Percentiles rank a stretch among this genome's conserved stretches.
Evolutionary conservation across 2,329 filamentous ascomycete species (phyloP).

Genomic region (Penicillium sp.): DNA sequence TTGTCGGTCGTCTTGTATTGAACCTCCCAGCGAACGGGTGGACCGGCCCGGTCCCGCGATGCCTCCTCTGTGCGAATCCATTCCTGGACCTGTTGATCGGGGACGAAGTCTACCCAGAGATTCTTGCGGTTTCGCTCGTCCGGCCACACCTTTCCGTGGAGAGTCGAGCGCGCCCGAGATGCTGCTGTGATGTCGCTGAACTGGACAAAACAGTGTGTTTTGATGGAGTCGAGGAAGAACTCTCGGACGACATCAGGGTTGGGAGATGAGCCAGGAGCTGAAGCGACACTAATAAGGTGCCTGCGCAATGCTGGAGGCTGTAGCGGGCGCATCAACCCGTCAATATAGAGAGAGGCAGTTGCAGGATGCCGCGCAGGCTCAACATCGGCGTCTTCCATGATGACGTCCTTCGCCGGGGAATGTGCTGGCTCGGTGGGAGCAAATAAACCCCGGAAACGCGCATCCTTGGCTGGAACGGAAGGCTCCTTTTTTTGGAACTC

Average conservation of each 20-base stretch:
- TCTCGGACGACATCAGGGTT: conserved; percentile 59
- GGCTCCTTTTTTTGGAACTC: conserved; percentile 13
- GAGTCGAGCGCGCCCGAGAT: conserved; percentile 67
- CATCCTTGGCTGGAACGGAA: conserved; percentile 36
- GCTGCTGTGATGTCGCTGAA: conserved; percentile 71
- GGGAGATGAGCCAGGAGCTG: conserved; percentile 52
- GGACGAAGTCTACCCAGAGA: conserved; percentile 87
- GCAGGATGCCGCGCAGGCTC: conserved; percentile 66
- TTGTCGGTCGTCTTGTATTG: conserved; percentile 61
- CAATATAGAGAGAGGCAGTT: conserved; percentile 80
- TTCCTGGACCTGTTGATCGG: conserved; percentile 65
- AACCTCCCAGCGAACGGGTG: conserved; percentile 67
- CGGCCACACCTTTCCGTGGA: conserved; percentile 83
- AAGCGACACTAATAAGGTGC: conserved; percentile 69
- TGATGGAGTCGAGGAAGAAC: conserved; percentile 80
- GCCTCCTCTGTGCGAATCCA: conserved; percentile 73
- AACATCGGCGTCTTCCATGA: conserved; percentile 41
- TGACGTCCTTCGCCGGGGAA: conserved; percentile 27
- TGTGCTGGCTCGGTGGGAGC: conserved; percentile 28
- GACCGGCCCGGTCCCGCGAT: conserved; percentile 42
- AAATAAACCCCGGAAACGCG: conserved; percentile 52
- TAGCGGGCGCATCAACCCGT: conserved; percentile 84
- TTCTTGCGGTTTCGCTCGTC: conserved; percentile 79
- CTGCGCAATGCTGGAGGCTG: conserved; percentile 64
- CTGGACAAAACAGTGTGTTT: conserved; percentile 80